Evolutionary conservation across 75 land plant species (phyloP).

Genomic region (Azolla pinnata): DNA sequence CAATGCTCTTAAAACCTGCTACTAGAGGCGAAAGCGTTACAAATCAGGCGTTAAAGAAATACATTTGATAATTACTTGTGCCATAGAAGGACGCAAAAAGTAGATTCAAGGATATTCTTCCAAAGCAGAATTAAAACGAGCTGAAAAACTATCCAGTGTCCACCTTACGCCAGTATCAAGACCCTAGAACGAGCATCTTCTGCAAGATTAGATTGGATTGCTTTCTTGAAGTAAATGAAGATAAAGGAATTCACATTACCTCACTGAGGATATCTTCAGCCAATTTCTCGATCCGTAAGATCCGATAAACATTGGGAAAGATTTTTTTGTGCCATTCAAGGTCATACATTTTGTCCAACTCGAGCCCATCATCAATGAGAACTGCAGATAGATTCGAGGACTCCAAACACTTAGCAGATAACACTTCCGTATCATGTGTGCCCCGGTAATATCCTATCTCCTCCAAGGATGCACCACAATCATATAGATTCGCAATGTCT

Average conservation of each 20-base stretch:
- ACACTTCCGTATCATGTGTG: conserved; percentile 31
- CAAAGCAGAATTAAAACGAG: conserved; percentile 37
- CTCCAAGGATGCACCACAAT: conserved; percentile 40
- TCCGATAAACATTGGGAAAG: conserved; percentile 56
- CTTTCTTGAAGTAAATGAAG: no score
- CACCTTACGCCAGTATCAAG: conserved; percentile 30
- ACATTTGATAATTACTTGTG: no score
- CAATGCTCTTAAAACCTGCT: conserved; percentile 82
- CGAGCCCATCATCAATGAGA: conserved; percentile 80
- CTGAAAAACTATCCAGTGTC: conserved; percentile 59
- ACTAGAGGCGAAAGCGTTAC: conserved; percentile 45
- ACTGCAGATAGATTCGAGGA: conserved; percentile 67
- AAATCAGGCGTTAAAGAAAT: conserved; percentile 31
- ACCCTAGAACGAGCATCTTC: no score
- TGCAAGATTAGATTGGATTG: no score
- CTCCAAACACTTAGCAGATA: conserved; percentile 49
- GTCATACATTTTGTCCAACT: conserved; percentile 60
- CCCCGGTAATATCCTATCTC: conserved; percentile 45
- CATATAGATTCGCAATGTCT: conserved; percentile 71
- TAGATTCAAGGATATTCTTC: conserved; percentile 97
- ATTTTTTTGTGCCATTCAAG: conserved; percentile 59
- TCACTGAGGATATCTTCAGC: conserved; percentile 75
- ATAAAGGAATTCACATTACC: no score
- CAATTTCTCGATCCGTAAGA: conserved; percentile 67
- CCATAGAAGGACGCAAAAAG: no score